Evolutionary conservation across 2,329 filamentous ascomycete genomes (phyloP), one percentile per base, ranked within the genome.

Genomic region (Xylariomycetidae sp.): DNA sequence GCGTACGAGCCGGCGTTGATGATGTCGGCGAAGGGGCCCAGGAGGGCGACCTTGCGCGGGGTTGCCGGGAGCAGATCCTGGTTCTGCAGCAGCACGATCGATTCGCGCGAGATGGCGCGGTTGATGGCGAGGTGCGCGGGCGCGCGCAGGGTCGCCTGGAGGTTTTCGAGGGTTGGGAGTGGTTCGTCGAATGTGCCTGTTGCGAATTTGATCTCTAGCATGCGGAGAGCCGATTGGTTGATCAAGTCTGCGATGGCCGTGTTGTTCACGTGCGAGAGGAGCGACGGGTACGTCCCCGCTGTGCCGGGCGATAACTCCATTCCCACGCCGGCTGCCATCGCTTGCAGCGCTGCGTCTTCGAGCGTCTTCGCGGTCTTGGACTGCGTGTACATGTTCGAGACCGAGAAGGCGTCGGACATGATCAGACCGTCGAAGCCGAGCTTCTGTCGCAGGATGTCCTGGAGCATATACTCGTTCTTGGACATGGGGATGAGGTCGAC

Each of bases 351-450:
- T 0, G 53, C 54, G 23, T 57, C 53, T 1, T 31, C 32, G 6
- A 37, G 35, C 7, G 54, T 57, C 6, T 37, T 48, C 5, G 54
- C 53, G 4, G 52, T 48, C 19, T 44, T 47, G 5, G 50, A 55
- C 19, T 51, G 43, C 1, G 45, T 47, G 31, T 48, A 47, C 25
- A 56, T 46, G 34, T 56, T 45, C 3, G 41, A 25, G 19, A 59
- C 47, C 6, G 48, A 50, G 10, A 43, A 45, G 2, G 56, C 53
- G 32, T 58, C 56, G 3, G 53, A 58, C 49, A 59, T 57, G 37
- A 59, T 45, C 9, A 59, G 37, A 0, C 56, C 56, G 4, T 53
- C 32, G 32, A 59, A 59, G 9, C 53, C 55, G 4, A 59, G 34
- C 10, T 48, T 53, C 3, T 39, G 40, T 5, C 47, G 42, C 9